Base-by-base conservation (phyloP, 805 yeast genomes). In the Nakazawaea pomicola region DNA sequence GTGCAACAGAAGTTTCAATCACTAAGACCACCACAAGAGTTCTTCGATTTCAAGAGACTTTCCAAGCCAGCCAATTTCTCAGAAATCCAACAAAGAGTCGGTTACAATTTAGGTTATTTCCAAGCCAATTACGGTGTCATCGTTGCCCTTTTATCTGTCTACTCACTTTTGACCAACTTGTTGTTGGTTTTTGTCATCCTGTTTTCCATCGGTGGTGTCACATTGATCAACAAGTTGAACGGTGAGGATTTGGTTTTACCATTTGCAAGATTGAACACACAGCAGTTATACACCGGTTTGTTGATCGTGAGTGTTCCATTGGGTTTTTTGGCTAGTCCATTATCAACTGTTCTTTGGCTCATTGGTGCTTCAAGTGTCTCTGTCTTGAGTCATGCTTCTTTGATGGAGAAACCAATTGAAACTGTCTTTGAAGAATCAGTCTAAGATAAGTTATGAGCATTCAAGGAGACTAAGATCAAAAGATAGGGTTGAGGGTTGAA, bases 341-440 rank as follows among this genome's bases (percentile, higher is more conserved):
- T 87, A 50, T 74, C 89, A 40, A 84, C 95, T n/a, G 62, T 88
- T 62, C 71, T 88, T 71, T 87, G 96, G 96, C 74, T 87, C 53
- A 76, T 88, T 54, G 96, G 96, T 56, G 89, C 95, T 6, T 80
- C 90, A 15, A 79, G 82, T 31, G 88, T 85, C 40, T 61, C 81
- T 35, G 87, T 87, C 31, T 67, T 87, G 42, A 75, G 90, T 7
- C 96, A 87, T 60, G 96, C 95, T 38, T 67, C 89, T 4, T 70
- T 88, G 49, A 73, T 87, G 79, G 95, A 87, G 60, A 87, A 88
- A 66, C 96, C 96, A 25, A 83, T 87, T 48, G 96, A 88, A 67
- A 80, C 88, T 34, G 95, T 88, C 19, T 87, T 87, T 55, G 93
- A 85, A 59, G 95, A 85, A 60, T 87, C 83, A 44, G 62, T 57